phyloP scores from a whole-genome alignment of 2,329 filamentous ascomycete genomes.

The Endoconidiophora laricicola region DNA sequence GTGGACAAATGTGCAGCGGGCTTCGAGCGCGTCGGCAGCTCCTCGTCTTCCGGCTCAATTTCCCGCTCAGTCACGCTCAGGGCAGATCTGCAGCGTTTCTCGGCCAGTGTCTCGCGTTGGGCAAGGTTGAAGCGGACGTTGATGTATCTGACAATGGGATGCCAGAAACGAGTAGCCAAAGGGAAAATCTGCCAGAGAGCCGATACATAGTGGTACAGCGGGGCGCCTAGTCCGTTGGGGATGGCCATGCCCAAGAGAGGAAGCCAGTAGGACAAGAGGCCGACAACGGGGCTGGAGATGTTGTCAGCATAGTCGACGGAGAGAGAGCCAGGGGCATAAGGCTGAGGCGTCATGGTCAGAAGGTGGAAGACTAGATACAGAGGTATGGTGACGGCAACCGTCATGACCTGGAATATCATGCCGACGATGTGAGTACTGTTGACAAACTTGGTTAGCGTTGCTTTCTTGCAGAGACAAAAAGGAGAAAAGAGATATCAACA shows the following conservation, averaged over 20 bases:
- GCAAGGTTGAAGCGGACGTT: background rate
- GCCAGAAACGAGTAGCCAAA: background rate
- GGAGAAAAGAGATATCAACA: background rate
- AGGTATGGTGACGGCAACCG: slow-evolving; percentile 3
- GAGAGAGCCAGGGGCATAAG: background rate
- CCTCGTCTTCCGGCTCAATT: background rate
- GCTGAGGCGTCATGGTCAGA: background rate
- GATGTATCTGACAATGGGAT: background rate
- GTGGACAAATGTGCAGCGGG: background rate
- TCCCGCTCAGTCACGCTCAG: background rate
- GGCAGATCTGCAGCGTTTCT: background rate
- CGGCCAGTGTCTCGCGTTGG: no score
- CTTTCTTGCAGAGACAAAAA: background rate
- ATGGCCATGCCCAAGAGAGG: background rate
- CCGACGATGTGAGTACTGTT: slow-evolving; percentile 5
- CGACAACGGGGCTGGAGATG: background rate
- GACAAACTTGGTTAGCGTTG: background rate
- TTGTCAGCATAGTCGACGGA: background rate
- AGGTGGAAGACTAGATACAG: slow-evolving; percentile 7
- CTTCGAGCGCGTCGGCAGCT: no score
- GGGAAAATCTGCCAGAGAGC: slow-evolving; percentile 11
- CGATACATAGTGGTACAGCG: slow-evolving; percentile 1
- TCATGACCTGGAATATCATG: slow-evolving; percentile 3
- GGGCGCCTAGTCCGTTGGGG: background rate
- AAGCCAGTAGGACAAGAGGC: slow-evolving; percentile 2